phyloP scores from a whole-genome alignment of 2,329 filamentous ascomycete genomes.

The Cadophora sp. region DNA sequence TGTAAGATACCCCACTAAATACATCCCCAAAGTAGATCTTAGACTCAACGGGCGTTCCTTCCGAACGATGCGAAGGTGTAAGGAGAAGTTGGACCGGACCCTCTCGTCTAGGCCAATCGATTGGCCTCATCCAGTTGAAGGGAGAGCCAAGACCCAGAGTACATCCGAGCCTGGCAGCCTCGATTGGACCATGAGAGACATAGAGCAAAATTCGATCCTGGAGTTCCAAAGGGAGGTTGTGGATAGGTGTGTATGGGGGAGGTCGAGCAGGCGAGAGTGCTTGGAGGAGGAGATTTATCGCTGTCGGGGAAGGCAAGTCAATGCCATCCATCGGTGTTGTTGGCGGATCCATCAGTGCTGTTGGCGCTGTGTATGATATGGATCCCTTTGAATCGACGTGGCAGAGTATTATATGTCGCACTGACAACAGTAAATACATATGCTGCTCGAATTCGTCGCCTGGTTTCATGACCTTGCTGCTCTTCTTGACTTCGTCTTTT shows the following conservation, averaged over 20 bases:
- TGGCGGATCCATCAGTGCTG: background rate
- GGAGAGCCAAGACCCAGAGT: background rate
- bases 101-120: background rate
- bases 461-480: background rate
- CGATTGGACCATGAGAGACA: background rate
- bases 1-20: background rate
- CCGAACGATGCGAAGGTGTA: background rate
- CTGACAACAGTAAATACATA: background rate
- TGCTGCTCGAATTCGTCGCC: background rate
- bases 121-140: background rate
- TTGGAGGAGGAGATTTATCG: background rate
- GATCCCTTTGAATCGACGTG: background rate
- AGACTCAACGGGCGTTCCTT: background rate
- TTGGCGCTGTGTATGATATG: background rate
- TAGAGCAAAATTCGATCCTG: background rate
- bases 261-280: background rate
- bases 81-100: background rate
- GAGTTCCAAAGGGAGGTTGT: background rate
- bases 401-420: background rate
- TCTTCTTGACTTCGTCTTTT: background rate
- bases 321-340: background rate
- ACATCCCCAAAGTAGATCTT: background rate
- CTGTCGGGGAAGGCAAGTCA: background rate
- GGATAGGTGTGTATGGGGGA: background rate
- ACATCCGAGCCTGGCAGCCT: background rate